Percentiles rank a stretch among this genome's conserved stretches.
phyloP scores from a whole-genome alignment of 495 filamentous ascomycete species.

The Astrothelium macrocarpum region DNA sequence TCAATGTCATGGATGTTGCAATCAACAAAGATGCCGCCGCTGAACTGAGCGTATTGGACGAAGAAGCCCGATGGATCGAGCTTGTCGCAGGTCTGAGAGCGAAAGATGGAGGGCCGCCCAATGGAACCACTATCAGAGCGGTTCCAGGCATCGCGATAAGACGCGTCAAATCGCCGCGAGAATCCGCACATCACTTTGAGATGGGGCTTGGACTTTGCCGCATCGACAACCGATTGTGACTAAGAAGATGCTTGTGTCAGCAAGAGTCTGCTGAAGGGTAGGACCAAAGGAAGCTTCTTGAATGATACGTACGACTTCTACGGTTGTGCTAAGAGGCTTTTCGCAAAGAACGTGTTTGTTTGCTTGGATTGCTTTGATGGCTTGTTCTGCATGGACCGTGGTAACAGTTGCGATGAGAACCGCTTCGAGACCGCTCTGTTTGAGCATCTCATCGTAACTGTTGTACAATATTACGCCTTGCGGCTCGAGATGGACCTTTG shows the following conservation, averaged over 20 bases:
- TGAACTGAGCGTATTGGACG: conserved; percentile 35
- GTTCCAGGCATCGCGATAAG: conserved; percentile 28
- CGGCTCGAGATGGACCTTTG: conserved; percentile 25
- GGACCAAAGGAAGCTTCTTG: neutral
- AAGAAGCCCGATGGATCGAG: conserved; percentile 39
- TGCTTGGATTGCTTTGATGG: conserved; percentile 30
- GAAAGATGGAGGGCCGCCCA: conserved; percentile 35
- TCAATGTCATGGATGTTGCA: conserved; percentile 43
- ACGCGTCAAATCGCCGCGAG: conserved; percentile 36
- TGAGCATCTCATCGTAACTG: conserved; percentile 35
- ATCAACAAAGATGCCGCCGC: conserved; percentile 42
- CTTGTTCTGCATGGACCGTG: conserved; percentile 34
- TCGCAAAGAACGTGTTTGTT: conserved; percentile 36
- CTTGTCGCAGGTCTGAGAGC: conserved; percentile 40
- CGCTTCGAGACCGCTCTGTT: conserved; percentile 31
- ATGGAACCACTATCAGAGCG: conserved; percentile 27
- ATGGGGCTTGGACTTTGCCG: conserved; percentile 28
- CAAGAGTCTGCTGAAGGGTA: no score
- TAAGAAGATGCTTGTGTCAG: conserved; percentile 3
- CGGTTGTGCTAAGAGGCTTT: conserved; percentile 36
- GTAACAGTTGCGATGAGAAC: conserved; percentile 34
- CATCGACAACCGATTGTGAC: conserved; percentile 31
- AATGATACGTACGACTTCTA: conserved; percentile 15
- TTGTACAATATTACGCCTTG: conserved; percentile 30
- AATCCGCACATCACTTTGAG: conserved; percentile 37